These are phyloP conservation scores for Calonectria multiphialidica DNA, from an alignment of 2,329 filamentous ascomycete species.

Conservation along the genomic window DNA sequence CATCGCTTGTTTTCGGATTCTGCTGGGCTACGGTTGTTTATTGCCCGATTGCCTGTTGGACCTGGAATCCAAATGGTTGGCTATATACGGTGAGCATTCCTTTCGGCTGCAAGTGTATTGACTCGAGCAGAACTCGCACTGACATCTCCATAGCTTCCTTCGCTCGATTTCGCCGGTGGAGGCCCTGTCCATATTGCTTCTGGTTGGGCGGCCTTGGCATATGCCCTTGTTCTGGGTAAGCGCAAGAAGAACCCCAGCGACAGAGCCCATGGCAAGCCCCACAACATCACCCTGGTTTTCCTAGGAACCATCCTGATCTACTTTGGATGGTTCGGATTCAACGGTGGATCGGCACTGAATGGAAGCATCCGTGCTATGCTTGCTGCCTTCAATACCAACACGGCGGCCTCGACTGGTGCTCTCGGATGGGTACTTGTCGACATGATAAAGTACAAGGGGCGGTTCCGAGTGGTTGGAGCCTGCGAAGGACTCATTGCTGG, in stretches of 20 bases:
- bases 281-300: slow-evolving; percentile 73
- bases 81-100: slow-evolving; percentile 67
- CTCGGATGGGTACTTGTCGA: slow-evolving; percentile 66
- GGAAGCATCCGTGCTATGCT: slow-evolving; percentile 63
- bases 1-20: slow-evolving; percentile 72
- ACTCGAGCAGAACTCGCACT: background rate
- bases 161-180: slow-evolving; percentile 69
- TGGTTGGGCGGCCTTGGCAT: slow-evolving; percentile 72
- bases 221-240: slow-evolving; percentile 72
- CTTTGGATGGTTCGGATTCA: slow-evolving; percentile 70
- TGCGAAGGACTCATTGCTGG: slow-evolving; percentile 64
- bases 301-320: slow-evolving; percentile 74
- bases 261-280: slow-evolving; percentile 59
- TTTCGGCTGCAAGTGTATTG: background rate
- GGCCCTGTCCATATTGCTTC: slow-evolving; percentile 74
- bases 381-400: slow-evolving; percentile 69
- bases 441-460: slow-evolving; percentile 59
- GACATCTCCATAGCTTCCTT: slow-evolving; percentile 18
- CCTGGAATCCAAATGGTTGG: slow-evolving; percentile 75
- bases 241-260: slow-evolving; percentile 61
- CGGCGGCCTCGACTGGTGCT: slow-evolving; percentile 65
- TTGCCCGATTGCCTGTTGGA: slow-evolving; percentile 71
- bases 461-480: slow-evolving; percentile 29
- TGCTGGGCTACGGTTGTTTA: slow-evolving; percentile 75
- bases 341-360: slow-evolving; percentile 63